phyloP scores from a whole-genome alignment of 2,329 filamentous ascomycete species.

The Parafenestella ontariensis region DNA sequence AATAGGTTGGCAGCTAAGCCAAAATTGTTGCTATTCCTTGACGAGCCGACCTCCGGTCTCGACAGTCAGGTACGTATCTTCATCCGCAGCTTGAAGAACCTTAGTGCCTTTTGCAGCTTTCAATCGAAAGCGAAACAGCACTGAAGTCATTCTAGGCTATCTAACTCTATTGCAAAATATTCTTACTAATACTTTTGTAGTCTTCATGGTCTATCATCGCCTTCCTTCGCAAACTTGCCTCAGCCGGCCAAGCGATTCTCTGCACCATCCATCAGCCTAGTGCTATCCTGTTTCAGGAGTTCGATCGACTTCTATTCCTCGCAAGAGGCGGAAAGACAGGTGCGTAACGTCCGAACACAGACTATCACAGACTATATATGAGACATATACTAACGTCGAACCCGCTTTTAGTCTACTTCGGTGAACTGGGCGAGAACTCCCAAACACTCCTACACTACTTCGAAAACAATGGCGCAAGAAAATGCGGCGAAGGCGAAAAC shows the following conservation, averaged over 20 bases:
- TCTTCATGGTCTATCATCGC: conserved; percentile 69
- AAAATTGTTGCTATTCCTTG: conserved; percentile 66
- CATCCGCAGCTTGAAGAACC: background rate
- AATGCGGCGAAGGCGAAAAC: conserved; percentile 69
- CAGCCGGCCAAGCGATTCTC: conserved; percentile 54
- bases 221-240: conserved; percentile 68
- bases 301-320: conserved; percentile 54
- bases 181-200: conserved; percentile 22
- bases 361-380: too few relatives aligned
- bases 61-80: conserved; percentile 56
- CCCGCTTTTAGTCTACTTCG: conserved; percentile 51
- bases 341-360: too few relatives aligned
- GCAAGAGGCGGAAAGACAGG: conserved; percentile 52
- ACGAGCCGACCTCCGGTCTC: conserved; percentile 66
- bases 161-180: background rate
- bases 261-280: conserved; percentile 58
- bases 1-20: conserved; percentile 75
- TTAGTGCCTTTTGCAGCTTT: background rate
- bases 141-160: background rate
- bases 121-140: background rate
- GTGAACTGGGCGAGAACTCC: conserved; percentile 55
- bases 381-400: too few relatives aligned
- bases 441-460: conserved; percentile 60
- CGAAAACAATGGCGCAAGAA: conserved; percentile 66
- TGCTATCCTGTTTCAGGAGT: conserved; percentile 55